A percentile compares a stretch with the other conserved stretches of the same genome.
These are phyloP conservation scores for Termitomyces sp. DNA, from an alignment of 768 basidiomycete genomes.

Conservation along the genomic window DNA sequence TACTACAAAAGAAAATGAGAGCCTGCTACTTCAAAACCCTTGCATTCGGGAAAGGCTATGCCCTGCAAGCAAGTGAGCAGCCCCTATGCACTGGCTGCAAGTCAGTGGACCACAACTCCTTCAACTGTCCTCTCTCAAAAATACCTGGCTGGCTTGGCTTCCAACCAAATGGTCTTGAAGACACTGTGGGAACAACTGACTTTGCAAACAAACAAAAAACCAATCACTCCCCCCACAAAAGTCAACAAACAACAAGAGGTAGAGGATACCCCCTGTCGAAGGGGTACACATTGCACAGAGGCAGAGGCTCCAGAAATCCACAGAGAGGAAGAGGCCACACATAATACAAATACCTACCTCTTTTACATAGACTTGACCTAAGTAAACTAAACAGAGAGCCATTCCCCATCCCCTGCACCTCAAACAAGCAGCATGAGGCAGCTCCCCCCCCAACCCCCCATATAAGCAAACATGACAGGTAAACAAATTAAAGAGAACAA, in stretches of 20 bases:
- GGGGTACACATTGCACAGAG: too few relatives aligned
- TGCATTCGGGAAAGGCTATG: not conserved
- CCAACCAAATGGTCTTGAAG: not conserved
- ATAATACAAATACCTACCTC: not conserved
- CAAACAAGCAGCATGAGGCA: too few relatives aligned
- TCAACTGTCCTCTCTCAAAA: not conserved
- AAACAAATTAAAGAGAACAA: too few relatives aligned
- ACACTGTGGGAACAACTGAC: not conserved
- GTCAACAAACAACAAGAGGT: not conserved
- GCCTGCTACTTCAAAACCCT: not conserved
- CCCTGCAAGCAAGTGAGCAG: not conserved
- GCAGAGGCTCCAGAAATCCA: too few relatives aligned
- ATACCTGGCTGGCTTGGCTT: not conserved
- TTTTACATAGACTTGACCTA: too few relatives aligned
- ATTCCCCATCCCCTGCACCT: too few relatives aligned
- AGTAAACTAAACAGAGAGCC: not conserved
- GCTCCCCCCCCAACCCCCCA: too few relatives aligned
- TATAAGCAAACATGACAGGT: too few relatives aligned
- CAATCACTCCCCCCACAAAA: rapidly evolving
- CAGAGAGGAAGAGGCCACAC: not conserved
- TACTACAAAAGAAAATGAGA: not conserved
- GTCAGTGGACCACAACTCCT: not conserved
- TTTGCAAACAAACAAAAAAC: not conserved
- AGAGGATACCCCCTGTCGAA: too few relatives aligned
- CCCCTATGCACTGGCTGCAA: not conserved